phyloP scores from a whole-genome alignment of 129 eudicot species.

The Pulicaria dysenterica region DNA sequence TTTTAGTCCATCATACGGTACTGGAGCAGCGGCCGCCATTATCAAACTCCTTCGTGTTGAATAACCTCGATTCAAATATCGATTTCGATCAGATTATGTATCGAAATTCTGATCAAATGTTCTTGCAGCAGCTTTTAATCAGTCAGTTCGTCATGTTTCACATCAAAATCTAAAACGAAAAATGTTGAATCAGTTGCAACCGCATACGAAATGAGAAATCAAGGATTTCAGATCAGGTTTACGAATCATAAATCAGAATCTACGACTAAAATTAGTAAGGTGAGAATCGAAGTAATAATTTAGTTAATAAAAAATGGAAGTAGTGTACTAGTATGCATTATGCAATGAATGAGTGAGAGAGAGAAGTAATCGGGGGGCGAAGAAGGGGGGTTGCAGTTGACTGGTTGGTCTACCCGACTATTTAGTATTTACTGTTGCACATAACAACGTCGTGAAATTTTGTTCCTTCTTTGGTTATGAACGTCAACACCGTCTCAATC shows the following conservation, averaged over 20 bases:
- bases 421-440: not conserved
- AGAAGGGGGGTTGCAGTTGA: conserved; percentile 12
- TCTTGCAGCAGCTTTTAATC: not conserved
- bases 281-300: too few species aligned
- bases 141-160: not conserved
- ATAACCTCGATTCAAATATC: not conserved
- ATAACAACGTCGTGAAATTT: too few species aligned
- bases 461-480: too few species aligned
- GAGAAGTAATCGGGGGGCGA: not conserved
- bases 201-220: too few species aligned
- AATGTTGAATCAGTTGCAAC: too few species aligned
- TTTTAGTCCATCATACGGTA: conserved; percentile 41
- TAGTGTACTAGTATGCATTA: too few species aligned
- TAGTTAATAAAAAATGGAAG: not conserved
- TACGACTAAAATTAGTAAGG: too few species aligned
- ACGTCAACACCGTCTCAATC: too few species aligned
- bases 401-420: conserved; percentile 44
- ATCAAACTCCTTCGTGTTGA: conserved; percentile 1
- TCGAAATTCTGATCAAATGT: not conserved
- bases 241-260: too few species aligned
- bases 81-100: too few species aligned
- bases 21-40: conserved; percentile 11
- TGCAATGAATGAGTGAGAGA: too few species aligned
- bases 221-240: too few species aligned
- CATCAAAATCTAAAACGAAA: not conserved